These are phyloP conservation scores for Vitis amurensis DNA, from an alignment of 164 flowering plant species.

Conservation along the genomic window DNA sequence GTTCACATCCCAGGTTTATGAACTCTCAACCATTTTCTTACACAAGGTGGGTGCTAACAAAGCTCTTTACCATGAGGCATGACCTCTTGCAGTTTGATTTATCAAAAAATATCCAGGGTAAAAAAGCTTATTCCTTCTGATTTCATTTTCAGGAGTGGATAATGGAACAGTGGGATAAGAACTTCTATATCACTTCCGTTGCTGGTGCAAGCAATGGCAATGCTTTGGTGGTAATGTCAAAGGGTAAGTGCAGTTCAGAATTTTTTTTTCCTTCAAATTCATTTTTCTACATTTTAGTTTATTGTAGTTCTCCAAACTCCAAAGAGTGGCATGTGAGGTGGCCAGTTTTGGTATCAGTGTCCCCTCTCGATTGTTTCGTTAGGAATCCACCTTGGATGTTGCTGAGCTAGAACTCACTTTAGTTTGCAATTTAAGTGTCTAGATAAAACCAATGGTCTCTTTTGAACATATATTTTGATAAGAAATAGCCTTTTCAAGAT, in stretches of 20 bases:
- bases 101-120: not conserved
- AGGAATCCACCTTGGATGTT: too few species aligned
- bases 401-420: too few species aligned
- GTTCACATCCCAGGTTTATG: slow-evolving; percentile 53
- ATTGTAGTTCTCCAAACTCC: not conserved
- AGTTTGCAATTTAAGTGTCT: too few species aligned
- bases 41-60: slow-evolving; percentile 36
- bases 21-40: slow-evolving; percentile 42
- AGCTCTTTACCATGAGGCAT: not conserved
- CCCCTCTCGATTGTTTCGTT: too few species aligned
- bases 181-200: slow-evolving; percentile 52
- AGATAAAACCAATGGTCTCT: too few species aligned
- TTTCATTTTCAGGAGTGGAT: slow-evolving; percentile 50
- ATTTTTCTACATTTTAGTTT: not conserved
- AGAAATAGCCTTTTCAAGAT: too few species aligned
- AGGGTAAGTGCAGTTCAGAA: slow-evolving; percentile 31
- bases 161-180: slow-evolving; percentile 62
- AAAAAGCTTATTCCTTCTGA: not conserved
- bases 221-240: slow-evolving; percentile 62
- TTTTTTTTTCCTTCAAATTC: not conserved
- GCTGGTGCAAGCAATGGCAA: slow-evolving; percentile 58
- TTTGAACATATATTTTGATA: too few species aligned
- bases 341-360: not conserved
- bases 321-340: not conserved
- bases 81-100: slow-evolving; percentile 2